Base-by-base conservation (phyloP, 2,329 filamentous ascomycete genomes). In the Fusarium begoniae region DNA sequence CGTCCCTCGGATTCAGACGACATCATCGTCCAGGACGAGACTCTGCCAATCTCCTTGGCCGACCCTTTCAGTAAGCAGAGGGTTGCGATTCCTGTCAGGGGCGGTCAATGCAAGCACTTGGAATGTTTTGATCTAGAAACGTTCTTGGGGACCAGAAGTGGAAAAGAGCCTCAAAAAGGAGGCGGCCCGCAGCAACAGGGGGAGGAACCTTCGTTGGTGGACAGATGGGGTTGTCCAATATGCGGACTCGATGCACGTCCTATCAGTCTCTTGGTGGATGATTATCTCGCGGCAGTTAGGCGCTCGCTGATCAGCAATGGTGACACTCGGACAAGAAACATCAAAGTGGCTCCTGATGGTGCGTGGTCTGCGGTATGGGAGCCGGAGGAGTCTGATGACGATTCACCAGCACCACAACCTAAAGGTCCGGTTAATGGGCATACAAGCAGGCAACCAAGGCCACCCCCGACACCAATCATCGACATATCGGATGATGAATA, bases 121-220 rank as follows among this genome's bases (percentile, higher is more conserved):
- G 94, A 98, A 79, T 98, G 95, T 79, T 98, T 98, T 79, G 96
- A 98, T 80, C 89, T 98, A 13, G 88, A 93, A 26, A 95, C 90
- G 2, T 98, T 94, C 85, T 87, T 99, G 14, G 82, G 86, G 20
- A 94, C 92, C 10, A 90, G 94, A 47, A 85, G 86, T 10, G 82
- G 83, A 20, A 87, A 87, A 69, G 80, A 82, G 10, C 41, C 72
- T 8, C 63, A 63, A n/a, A 73, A 73, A 41, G 69, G 40, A 44
- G 71, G 63, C n/a, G 69, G 57, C 9, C 20, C 54, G 20, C 26
- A 43, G 3, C 43, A 73, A 41, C 41, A 66, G 30, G 75, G 72
- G 13, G 65, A 53, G 15, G 87, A 91, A 74, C 90, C 89, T 14
- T 87, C 86, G 3, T 83, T 88, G 62, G 85, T 89, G 2, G 94